Percentiles rank a stretch among this genome's conserved stretches.
Evolutionary conservation across 768 basidiomycete species (phyloP).

Genomic region (Leccinum disarticulatum): DNA sequence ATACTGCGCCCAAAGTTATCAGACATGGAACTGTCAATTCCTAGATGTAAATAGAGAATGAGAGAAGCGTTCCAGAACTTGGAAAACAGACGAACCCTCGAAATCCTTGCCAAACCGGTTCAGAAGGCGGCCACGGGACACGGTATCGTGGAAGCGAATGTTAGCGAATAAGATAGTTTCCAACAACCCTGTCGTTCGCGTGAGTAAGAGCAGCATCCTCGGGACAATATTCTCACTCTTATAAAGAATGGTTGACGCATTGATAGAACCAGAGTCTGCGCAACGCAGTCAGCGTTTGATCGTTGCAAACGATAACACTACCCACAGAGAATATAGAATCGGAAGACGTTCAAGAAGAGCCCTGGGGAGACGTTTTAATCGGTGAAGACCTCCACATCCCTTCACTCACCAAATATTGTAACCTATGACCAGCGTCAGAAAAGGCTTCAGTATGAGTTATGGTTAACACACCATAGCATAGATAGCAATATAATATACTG

Average conservation of each 20-base stretch:
- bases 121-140: constrained; percentile 78
- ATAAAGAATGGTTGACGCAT: constrained; percentile 76
- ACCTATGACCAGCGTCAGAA: constrained; percentile 34
- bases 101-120: constrained; percentile 92
- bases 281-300: constrained; percentile 5
- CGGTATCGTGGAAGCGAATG: constrained; percentile 91
- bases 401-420: constrained; percentile 34
- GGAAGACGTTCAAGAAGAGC: constrained; percentile 54
- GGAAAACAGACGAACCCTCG: constrained; percentile 46
- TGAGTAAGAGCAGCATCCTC: constrained; percentile 13
- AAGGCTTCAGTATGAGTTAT: not conserved
- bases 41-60: constrained; percentile 36
- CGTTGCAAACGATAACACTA: constrained; percentile 6
- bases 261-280: constrained; percentile 73
- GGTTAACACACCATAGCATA: constrained; percentile 58
- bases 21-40: constrained; percentile 78
- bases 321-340: constrained; percentile 74
- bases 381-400: not conserved
- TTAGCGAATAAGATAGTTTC: constrained; percentile 84
- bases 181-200: constrained; percentile 45
- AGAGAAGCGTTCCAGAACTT: not conserved
- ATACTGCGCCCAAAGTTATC: constrained; percentile 85
- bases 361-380: constrained; percentile 36
- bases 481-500: constrained; percentile 49
- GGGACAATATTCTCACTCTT: constrained; percentile 42